Conservation (phyloP, 306 rosid species). For the Prunus mira region DNA sequence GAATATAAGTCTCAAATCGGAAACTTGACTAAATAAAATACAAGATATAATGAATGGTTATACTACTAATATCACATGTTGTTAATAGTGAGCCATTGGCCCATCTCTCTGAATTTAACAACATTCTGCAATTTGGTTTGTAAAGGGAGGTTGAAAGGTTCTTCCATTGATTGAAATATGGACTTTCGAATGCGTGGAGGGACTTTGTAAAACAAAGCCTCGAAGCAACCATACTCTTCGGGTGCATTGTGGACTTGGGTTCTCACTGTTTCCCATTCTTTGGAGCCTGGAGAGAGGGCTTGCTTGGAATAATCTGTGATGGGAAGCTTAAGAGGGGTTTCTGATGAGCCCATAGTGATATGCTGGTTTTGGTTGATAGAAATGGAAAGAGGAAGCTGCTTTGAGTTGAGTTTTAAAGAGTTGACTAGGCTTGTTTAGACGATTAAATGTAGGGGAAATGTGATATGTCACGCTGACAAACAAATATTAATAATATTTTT, state of each 20-base stretch:
- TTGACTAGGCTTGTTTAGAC: not conserved
- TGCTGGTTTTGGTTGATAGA: slow-evolving; percentile 14
- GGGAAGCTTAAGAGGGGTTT: slow-evolving; percentile 50
- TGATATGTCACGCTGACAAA: too few relatives aligned
- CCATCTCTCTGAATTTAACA: too few relatives aligned
- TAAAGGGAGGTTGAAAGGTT: slow-evolving; percentile 66
- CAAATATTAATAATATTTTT: too few relatives aligned
- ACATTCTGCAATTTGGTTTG: slow-evolving; percentile 53
- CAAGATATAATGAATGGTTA: too few relatives aligned
- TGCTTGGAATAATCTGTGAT: slow-evolving; percentile 41
- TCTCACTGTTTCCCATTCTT: slow-evolving; percentile 54
- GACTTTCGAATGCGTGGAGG: slow-evolving; percentile 35
- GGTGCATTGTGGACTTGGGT: slow-evolving; percentile 54
- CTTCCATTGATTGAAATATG: slow-evolving; percentile 34
- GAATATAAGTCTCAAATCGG: too few relatives aligned
- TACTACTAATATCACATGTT: too few relatives aligned
- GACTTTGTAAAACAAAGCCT: slow-evolving; percentile 50
- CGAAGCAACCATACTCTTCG: slow-evolving; percentile 65
- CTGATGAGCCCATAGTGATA: slow-evolving; percentile 41
- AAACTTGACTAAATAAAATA: too few relatives aligned
- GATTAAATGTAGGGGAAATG: not conserved
- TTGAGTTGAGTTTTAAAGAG: not conserved
- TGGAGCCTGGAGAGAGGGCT: slow-evolving; percentile 17
- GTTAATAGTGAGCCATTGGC: too few relatives aligned
- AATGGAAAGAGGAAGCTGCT: slow-evolving; percentile 9